These are phyloP conservation scores for Prunus kanzakura DNA, from an alignment of 306 rosid species.

Conservation along the genomic window DNA sequence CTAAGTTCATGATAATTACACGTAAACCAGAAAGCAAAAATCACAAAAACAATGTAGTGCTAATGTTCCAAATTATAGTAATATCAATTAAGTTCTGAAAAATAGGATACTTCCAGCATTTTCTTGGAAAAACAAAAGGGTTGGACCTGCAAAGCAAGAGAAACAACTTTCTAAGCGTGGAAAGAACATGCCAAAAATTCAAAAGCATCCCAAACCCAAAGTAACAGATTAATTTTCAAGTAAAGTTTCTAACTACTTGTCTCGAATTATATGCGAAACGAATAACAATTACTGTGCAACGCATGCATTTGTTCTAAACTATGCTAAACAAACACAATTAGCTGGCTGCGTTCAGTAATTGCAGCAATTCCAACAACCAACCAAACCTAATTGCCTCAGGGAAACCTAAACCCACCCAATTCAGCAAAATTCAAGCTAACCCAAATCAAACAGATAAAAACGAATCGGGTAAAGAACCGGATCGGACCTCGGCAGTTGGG, in stretches of 20 bases:
- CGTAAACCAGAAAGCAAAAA: neutral
- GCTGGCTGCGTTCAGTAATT: neutral
- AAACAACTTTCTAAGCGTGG: constrained; percentile 17
- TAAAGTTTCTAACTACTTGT: neutral
- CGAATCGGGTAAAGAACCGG: constrained; percentile 8
- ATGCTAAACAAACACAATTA: neutral
- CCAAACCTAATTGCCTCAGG: neutral
- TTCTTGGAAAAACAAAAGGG: constrained; percentile 94
- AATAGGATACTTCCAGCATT: constrained; percentile 99
- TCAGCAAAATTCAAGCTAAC: neutral
- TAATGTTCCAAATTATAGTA: neutral
- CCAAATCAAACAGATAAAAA: neutral
- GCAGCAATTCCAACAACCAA: neutral
- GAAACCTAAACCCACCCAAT: neutral
- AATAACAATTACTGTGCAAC: neutral
- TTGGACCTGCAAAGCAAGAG: constrained; percentile 75
- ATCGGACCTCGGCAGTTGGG: constrained; percentile 78
- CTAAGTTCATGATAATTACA: constrained; percentile 3
- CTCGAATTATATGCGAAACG: neutral
- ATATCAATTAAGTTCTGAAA: constrained; percentile 4
- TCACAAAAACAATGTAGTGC: neutral
- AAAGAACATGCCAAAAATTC: neutral
- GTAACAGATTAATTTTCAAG: neutral
- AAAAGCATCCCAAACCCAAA: neutral
- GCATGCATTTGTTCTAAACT: neutral